These are phyloP conservation scores for Trichoderma atrobrunneum DNA, from an alignment of 2,329 filamentous ascomycete species.

Conservation along the genomic window DNA sequence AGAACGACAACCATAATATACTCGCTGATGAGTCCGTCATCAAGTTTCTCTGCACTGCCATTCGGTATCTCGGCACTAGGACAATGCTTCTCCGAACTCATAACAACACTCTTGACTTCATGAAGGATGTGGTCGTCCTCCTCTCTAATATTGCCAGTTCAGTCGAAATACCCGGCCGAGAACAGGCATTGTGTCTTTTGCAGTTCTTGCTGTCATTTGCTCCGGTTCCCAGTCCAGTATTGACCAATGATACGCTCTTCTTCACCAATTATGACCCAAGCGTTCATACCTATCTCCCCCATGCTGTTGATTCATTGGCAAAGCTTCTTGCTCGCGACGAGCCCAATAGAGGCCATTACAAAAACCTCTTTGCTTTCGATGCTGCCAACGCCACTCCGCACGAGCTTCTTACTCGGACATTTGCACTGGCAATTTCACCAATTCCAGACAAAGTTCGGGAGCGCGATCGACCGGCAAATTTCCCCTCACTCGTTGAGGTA, in stretches of 20 bases:
- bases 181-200: conserved; percentile 82
- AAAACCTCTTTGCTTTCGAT: conserved; percentile 75
- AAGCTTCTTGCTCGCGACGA: conserved; percentile 92
- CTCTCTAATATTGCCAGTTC: conserved; percentile 83
- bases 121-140: conserved; percentile 90
- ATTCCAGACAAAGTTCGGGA: conserved; percentile 64
- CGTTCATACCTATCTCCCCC: conserved; percentile 82
- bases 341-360: conserved; percentile 83
- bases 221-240: conserved; percentile 67
- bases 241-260: conserved; percentile 57
- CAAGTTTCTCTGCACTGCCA: conserved; percentile 78
- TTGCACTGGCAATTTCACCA: conserved; percentile 80
- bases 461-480: conserved; percentile 55
- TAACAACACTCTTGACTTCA: conserved; percentile 86
- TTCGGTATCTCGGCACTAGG: conserved; percentile 83
- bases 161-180: conserved; percentile 77
- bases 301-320: conserved; percentile 84
- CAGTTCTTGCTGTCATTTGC: conserved; percentile 91
- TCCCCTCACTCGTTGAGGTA: conserved; percentile 69
- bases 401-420: conserved; percentile 82
- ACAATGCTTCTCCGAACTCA: conserved; percentile 81
- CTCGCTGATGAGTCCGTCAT: conserved; percentile 76
- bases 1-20: conserved; percentile 63
- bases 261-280: conserved; percentile 80
- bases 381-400: conserved; percentile 61